Evolutionary conservation across 2,329 filamentous ascomycete genomes (phyloP).

Genomic region (Colletotrichum sp.): DNA sequence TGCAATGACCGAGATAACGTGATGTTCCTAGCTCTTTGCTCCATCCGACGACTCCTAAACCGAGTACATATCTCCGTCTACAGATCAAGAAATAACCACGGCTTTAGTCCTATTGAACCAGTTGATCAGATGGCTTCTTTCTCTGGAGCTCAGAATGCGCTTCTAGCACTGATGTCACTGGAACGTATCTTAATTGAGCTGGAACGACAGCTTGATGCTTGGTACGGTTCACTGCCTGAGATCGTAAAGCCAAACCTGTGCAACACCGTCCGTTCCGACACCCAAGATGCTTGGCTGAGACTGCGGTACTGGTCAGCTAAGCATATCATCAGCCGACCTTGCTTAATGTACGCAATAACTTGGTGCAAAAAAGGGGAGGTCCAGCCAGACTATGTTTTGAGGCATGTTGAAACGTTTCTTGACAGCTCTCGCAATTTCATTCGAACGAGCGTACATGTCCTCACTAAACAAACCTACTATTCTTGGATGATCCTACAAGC

Average conservation of each 20-base stretch:
- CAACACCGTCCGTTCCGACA: not conserved
- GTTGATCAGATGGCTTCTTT: not conserved
- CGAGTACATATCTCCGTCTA: not conserved
- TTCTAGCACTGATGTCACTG: not conserved
- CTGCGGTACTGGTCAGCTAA: not conserved
- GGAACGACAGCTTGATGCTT: not conserved
- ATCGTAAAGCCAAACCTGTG: not conserved
- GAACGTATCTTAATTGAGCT: not conserved
- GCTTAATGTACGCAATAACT: not conserved
- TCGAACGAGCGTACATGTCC: not conserved
- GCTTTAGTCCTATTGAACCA: not conserved
- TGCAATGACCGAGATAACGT: not conserved
- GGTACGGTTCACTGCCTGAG: not conserved
- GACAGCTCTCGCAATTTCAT: not conserved
- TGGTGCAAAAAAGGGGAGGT: not conserved
- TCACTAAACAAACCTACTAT: not conserved
- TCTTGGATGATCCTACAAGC: not conserved
- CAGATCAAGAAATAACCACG: not conserved
- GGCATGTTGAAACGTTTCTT: not conserved
- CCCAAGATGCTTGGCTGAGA: not conserved
- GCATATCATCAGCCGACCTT: not conserved
- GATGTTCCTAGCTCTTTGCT: not conserved
- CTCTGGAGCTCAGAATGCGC: not conserved
- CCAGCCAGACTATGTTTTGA: not conserved
- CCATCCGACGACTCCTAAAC: not conserved